Conservation (phyloP, 768 basidiomycete species). For the Russula virescens region DNA sequence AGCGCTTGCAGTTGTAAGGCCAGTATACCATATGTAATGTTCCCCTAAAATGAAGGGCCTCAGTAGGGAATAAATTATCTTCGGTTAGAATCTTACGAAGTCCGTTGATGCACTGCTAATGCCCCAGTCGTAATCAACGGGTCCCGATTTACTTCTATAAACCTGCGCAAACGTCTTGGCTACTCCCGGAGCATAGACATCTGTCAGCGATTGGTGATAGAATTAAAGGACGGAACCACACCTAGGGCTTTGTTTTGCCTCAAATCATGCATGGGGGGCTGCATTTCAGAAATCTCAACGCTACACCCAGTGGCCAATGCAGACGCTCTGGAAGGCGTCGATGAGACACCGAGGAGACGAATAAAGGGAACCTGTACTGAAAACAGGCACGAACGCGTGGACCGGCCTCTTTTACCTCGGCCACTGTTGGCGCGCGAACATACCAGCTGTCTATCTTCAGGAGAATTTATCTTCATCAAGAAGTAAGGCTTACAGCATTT, state of each 20-base stretch:
- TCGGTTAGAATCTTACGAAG: conserved; percentile 49
- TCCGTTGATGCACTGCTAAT: conserved; percentile 73
- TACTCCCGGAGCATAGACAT: conserved; percentile 26
- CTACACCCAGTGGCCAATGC: conserved; percentile 61
- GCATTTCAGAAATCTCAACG: conserved; percentile 36
- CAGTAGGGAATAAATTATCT: background rate
- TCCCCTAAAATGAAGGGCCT: conserved; percentile 43
- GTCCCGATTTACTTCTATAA: conserved; percentile 54
- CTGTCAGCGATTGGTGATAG: background rate
- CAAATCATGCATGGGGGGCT: conserved; percentile 45
- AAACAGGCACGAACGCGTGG: conserved; percentile 68
- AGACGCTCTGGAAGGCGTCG: conserved; percentile 45
- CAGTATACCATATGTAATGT: conserved; percentile 61
- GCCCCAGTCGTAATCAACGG: conserved; percentile 60
- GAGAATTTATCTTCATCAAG: background rate
- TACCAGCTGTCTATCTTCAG: conserved; percentile 46
- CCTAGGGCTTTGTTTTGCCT: conserved; percentile 64
- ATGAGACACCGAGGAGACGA: background rate
- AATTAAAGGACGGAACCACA: conserved; percentile 25
- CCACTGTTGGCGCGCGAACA: conserved; percentile 63
- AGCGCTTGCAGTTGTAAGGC: background rate
- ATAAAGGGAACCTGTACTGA: conserved; percentile 40
- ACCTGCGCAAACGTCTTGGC: conserved; percentile 62
- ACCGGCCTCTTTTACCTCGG: conserved; percentile 51
- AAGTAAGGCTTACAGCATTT: conserved; percentile 47